Conservation (phyloP, 108 stramenopile species). For the Nitzschia sp. region DNA sequence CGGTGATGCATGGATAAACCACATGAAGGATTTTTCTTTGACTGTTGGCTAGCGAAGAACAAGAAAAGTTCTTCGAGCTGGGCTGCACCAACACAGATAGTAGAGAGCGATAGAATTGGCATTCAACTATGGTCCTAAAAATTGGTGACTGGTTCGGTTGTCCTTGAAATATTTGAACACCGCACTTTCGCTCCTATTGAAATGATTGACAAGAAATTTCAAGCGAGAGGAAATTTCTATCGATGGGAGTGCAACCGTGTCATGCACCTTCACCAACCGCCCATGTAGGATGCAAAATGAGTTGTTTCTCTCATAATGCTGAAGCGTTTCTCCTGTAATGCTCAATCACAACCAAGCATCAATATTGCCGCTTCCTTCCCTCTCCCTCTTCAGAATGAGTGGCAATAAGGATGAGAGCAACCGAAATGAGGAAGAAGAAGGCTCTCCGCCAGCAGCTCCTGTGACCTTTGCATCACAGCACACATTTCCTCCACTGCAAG, state of each 20-base stretch:
- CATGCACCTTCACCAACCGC: background rate
- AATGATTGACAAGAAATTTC: background rate
- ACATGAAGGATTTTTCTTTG: background rate
- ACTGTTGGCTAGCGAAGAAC: background rate
- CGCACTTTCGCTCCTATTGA: background rate
- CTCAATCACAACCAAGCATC: background rate
- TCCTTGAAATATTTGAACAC: background rate
- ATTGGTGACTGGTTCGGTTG: background rate
- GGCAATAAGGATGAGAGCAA: background rate
- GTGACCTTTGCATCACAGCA: background rate
- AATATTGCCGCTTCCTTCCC: background rate
- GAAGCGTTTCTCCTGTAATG: constrained; percentile 12
- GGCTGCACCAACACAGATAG: background rate
- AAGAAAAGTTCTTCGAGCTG: background rate
- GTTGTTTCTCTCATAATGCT: constrained; percentile 12
- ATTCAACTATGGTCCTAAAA: background rate
- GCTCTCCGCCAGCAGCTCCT: background rate
- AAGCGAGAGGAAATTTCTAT: background rate
- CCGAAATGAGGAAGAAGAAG: background rate
- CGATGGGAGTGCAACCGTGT: background rate
- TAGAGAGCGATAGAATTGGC: too few species aligned
- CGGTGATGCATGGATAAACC: background rate
- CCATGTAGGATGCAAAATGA: background rate
- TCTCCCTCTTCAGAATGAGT: background rate
- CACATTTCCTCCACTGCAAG: too few species aligned